Evolutionary conservation across 78 protist species (phyloP).

Genomic region (Cavenderia fasciculata): DNA sequence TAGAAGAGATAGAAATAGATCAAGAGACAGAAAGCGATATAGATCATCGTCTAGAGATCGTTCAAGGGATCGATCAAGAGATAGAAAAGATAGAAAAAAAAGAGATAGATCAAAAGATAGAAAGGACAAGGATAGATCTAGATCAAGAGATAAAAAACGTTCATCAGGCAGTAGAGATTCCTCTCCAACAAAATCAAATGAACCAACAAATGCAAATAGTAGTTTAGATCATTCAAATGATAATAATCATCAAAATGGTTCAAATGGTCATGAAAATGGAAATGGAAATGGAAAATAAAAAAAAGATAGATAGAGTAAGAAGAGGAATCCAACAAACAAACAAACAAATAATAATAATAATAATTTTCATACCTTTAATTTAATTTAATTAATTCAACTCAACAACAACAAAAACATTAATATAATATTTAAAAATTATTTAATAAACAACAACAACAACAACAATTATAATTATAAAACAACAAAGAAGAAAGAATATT

Average conservation of each 20-base stretch:
- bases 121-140: not conserved
- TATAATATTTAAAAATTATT: too few species aligned
- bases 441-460: too few species aligned
- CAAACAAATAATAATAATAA: not conserved
- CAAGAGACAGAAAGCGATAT: conserved; percentile 26
- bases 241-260: too few species aligned
- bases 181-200: not conserved
- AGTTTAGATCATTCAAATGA: too few species aligned
- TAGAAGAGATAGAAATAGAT: conserved; percentile 2
- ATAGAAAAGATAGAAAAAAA: not conserved
- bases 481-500: too few species aligned
- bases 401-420: too few species aligned
- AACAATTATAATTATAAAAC: too few species aligned
- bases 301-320: conserved; percentile 26
- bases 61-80: conserved; percentile 4
- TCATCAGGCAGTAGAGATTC: not conserved
- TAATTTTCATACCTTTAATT: too few species aligned
- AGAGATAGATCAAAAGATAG: conserved; percentile 23
- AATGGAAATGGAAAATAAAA: conserved; percentile 21
- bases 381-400: too few species aligned
- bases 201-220: too few species aligned
- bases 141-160: conserved; percentile 34
- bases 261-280: not conserved
- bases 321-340: conserved; percentile 29
- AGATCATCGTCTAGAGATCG: conserved; percentile 19